phyloP scores from a whole-genome alignment of 192 early-diverging fungal genomes.

The Coemansia sp. region DNA sequence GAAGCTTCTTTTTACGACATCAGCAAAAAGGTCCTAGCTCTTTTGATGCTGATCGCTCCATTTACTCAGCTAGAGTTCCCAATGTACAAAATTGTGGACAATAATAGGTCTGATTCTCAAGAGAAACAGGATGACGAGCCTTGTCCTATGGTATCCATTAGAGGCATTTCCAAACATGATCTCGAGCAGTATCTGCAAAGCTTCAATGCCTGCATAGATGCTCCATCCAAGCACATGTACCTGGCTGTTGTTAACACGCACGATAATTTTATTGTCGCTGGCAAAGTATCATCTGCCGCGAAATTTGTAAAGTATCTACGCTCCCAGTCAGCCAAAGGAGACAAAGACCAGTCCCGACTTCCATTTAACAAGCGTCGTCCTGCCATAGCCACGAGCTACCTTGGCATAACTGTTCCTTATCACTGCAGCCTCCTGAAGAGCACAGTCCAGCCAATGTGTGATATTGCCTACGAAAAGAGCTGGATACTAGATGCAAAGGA shows the following conservation, averaged over 20 bases:
- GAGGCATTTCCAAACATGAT: background rate
- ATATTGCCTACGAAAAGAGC: constrained; percentile 12
- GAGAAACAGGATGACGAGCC: background rate
- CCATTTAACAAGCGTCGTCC: constrained; percentile 78
- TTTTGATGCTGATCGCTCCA: constrained; percentile 80
- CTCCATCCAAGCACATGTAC: background rate
- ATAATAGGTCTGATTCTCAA: background rate
- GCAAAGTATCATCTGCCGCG: constrained; percentile 5
- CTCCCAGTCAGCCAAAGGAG: constrained; percentile 6
- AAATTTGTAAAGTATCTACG: constrained; percentile 9
- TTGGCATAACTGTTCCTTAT: constrained; percentile 85
- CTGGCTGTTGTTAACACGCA: constrained; percentile 22
- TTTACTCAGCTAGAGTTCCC: constrained; percentile 66
- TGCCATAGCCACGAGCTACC: constrained; percentile 73
- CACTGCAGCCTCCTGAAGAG: constrained; percentile 14
- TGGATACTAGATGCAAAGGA: constrained; percentile 16
- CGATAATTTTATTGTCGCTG: constrained; percentile 23
- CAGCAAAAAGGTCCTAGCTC: constrained; percentile 73
- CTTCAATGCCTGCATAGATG: constrained; percentile 14
- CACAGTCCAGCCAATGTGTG: background rate
- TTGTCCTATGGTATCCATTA: constrained; percentile 28
- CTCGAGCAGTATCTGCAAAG: constrained; percentile 4
- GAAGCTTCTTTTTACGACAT: constrained; percentile 76
- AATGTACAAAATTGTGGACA: background rate
- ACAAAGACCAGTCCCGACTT: constrained; percentile 65